Base-by-base conservation (phyloP, 2,329 filamentous ascomycete species). In the Aspergillus brunneoviolaceus region DNA sequence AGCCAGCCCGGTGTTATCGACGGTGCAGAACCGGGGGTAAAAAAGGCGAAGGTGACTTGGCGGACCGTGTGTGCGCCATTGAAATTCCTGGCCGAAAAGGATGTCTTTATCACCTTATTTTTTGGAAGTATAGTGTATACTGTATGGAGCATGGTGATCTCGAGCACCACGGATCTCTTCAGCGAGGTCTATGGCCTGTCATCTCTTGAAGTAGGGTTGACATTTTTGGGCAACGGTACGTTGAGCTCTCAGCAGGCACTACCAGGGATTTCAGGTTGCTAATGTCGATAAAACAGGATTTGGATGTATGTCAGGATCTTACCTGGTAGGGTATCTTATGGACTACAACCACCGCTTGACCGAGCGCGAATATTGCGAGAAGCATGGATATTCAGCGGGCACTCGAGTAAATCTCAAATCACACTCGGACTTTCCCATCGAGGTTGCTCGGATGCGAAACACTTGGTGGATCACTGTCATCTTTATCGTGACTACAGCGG, bases 61-160 rank as follows among this genome's bases (percentile, higher is more conserved):
- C 25, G 29, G 10, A 31, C 53, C 11, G 45, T 55, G n/a, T 27
- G 79, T 2, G 68, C 70, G 7, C 79, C 80, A 0, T 64, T 83
- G 2, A 67, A 65, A 12, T 75, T 80, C 58, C 70, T 83, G 3
- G 61, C 65, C 7, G 77, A 83, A 58, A 81, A 81, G 60, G 81
- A 83, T 55, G 76, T 82, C 14, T 72, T 80, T 49, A 68, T 76
- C 49, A 76, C 74, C 4, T 66, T 82, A 0, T 66, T 80, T 55
- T 82, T 76, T 47, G 78, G 79, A 48, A 74, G 74, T 11, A 72
- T 80, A 5, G 73, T 80, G 1, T 83, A 82, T 62, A 75, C 79
- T 0, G 73, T 80, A 12, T 82, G 79, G 79, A 79, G 74, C 23
- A 82, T 82, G 79, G 75, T 82, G 5, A 80, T 78, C 2, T 76